These are phyloP conservation scores for Somion occarium DNA, from an alignment of 1,284 basidiomycete genomes.

Conservation along the genomic window DNA sequence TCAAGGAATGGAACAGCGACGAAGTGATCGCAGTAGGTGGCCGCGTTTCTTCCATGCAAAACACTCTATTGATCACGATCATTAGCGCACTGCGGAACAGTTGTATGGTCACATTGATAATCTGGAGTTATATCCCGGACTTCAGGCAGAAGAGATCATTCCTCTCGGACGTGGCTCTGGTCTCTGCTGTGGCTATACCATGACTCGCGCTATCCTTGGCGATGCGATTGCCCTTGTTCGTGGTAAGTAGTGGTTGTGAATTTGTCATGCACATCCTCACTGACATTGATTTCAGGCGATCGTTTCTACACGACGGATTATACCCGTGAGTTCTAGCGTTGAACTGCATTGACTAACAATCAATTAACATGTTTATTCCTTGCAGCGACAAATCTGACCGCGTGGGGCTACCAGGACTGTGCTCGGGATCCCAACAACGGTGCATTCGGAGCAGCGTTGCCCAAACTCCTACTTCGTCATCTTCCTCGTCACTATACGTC, in stretches of 20 bases:
- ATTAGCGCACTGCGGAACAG: constrained; percentile 47
- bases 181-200: constrained; percentile 83
- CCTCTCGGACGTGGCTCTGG: constrained; percentile 67
- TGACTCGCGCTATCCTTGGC: constrained; percentile 78
- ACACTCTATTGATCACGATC: not conserved
- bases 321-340: constrained; percentile 41
- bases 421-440: constrained; percentile 60
- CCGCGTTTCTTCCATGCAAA: not conserved
- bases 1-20: constrained; percentile 79
- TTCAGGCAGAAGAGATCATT: constrained; percentile 60
- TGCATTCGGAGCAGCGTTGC: constrained; percentile 68
- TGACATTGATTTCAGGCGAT: constrained; percentile 5
- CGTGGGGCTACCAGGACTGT: constrained; percentile 75
- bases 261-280: not conserved
- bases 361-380: too few relatives aligned
- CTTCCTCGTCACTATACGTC: constrained; percentile 70
- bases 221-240: constrained; percentile 74
- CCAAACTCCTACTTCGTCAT: constrained; percentile 66
- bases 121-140: constrained; percentile 67
- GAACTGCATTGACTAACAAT: too few relatives aligned
- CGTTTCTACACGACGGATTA: constrained; percentile 19
- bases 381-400: constrained; percentile 64
- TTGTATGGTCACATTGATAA: constrained; percentile 76
- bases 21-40: constrained; percentile 39
- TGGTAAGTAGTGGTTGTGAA: constrained; percentile 7